Conservation (phyloP, 2,329 filamentous ascomycete species). For the Grosmannia huntii region DNA sequence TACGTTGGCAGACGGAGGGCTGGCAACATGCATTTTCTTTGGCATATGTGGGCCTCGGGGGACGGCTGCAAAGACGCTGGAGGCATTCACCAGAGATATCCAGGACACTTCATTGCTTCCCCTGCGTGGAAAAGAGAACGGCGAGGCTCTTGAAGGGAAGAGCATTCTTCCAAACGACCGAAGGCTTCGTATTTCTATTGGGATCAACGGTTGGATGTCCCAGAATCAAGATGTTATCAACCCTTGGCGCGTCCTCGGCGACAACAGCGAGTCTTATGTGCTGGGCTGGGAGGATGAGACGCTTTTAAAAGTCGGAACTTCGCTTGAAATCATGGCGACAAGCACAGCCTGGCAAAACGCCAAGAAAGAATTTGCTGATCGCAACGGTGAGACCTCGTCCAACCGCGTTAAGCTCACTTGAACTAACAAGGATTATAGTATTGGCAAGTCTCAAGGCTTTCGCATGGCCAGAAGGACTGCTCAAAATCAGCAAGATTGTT, state of each 20-base stretch:
- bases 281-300: constrained; percentile 73
- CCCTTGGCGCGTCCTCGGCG: constrained; percentile 67
- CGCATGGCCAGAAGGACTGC: constrained; percentile 45
- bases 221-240: constrained; percentile 58
- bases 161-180: constrained; percentile 44
- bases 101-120: constrained; percentile 82
- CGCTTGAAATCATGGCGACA: constrained; percentile 64
- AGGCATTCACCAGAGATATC: constrained; percentile 74
- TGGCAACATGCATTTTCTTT: constrained; percentile 74
- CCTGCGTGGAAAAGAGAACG: constrained; percentile 37
- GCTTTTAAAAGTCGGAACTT: constrained; percentile 62
- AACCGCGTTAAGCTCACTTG: background rate
- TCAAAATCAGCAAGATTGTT: constrained; percentile 60
- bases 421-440: background rate
- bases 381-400: constrained; percentile 29
- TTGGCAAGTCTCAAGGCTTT: constrained; percentile 4
- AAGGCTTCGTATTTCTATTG: constrained; percentile 69
- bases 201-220: constrained; percentile 69
- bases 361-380: constrained; percentile 32
- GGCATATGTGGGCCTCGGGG: constrained; percentile 82
- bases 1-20: constrained; percentile 62
- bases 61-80: constrained; percentile 66
- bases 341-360: constrained; percentile 71
- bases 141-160: constrained; percentile 34
- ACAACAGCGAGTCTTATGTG: constrained; percentile 65